Evolutionary conservation across 2,329 filamentous ascomycete species (phyloP).

Genomic region (Sporothrix variecibatus): DNA sequence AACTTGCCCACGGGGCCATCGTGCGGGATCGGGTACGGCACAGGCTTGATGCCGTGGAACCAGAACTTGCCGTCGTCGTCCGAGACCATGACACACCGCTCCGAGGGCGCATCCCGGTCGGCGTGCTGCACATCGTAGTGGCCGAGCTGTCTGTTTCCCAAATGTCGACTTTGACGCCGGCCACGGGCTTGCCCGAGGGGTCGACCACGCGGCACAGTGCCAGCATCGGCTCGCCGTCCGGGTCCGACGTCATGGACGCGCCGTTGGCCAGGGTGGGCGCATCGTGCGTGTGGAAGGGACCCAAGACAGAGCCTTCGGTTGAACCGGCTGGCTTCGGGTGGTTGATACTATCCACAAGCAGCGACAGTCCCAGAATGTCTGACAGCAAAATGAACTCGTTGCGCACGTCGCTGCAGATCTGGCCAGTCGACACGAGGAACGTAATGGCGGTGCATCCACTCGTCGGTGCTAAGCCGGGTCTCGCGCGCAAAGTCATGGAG

Average conservation of each 20-base stretch:
- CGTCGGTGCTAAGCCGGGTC: slow-evolving; percentile 71
- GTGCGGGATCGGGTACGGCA: slow-evolving; percentile 81
- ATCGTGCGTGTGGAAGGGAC: slow-evolving; percentile 82
- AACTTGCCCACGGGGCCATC: slow-evolving; percentile 81
- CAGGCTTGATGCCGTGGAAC: slow-evolving; percentile 82
- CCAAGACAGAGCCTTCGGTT: slow-evolving; percentile 79
- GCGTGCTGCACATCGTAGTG: slow-evolving; percentile 81
- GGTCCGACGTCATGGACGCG: slow-evolving; percentile 65
- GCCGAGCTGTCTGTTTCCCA: slow-evolving; percentile 83
- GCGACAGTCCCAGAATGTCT: slow-evolving; percentile 75
- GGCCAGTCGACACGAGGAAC: slow-evolving; percentile 71
- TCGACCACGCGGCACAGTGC: slow-evolving; percentile 74
- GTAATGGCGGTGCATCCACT: slow-evolving; percentile 74
- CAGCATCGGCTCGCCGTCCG: slow-evolving; percentile 68
- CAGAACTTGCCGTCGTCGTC: slow-evolving; percentile 76
- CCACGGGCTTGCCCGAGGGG: slow-evolving; percentile 61
- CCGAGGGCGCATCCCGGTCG: slow-evolving; percentile 65
- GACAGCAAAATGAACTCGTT: slow-evolving; percentile 83
- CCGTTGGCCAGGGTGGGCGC: slow-evolving; percentile 61
- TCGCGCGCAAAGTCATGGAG: slow-evolving; percentile 82
- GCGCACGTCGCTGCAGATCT: slow-evolving; percentile 73
- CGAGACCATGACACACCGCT: slow-evolving; percentile 64
- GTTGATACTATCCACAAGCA: slow-evolving; percentile 80
- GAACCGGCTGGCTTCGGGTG: slow-evolving; percentile 71
- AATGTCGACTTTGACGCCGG: slow-evolving; percentile 72